Conservation (phyloP, 2,329 filamentous ascomycete species). For the Fusarium camptoceras region DNA sequence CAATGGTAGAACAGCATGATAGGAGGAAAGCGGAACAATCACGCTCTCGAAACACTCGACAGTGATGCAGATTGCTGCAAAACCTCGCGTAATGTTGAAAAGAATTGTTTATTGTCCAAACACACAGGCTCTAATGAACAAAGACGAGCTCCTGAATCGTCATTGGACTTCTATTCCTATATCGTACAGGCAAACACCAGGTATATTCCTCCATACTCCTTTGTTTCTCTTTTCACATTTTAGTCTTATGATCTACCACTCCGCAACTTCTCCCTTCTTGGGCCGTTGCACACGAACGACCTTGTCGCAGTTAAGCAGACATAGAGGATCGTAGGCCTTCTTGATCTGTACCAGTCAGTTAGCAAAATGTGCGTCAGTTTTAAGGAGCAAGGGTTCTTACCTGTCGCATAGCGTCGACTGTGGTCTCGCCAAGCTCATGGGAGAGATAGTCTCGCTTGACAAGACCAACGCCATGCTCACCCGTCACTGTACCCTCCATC, state of each 20-base stretch:
- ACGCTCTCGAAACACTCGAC: neutral
- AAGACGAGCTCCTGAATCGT: neutral
- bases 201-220: constrained; percentile 17
- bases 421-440: constrained; percentile 79
- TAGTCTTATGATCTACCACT: constrained; percentile 54
- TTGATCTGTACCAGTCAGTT: constrained; percentile 70
- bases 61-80: neutral
- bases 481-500: constrained; percentile 87
- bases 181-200: constrained; percentile 37
- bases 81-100: neutral
- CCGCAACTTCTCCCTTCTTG: constrained; percentile 56
- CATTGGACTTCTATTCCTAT: constrained; percentile 27
- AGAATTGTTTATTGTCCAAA: constrained; percentile 7
- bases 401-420: constrained; percentile 86
- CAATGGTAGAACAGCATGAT: neutral
- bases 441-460: constrained; percentile 87
- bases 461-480: constrained; percentile 85
- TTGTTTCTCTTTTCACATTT: neutral
- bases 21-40: neutral
- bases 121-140: constrained; percentile 20
- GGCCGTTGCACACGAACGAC: constrained; percentile 69
- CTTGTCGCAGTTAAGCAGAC: constrained; percentile 77
- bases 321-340: constrained; percentile 81
- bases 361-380: neutral
- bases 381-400: constrained; percentile 55